phyloP scores from a whole-genome alignment of 1,284 basidiomycete genomes.

The Trichosporon sp. region DNA sequence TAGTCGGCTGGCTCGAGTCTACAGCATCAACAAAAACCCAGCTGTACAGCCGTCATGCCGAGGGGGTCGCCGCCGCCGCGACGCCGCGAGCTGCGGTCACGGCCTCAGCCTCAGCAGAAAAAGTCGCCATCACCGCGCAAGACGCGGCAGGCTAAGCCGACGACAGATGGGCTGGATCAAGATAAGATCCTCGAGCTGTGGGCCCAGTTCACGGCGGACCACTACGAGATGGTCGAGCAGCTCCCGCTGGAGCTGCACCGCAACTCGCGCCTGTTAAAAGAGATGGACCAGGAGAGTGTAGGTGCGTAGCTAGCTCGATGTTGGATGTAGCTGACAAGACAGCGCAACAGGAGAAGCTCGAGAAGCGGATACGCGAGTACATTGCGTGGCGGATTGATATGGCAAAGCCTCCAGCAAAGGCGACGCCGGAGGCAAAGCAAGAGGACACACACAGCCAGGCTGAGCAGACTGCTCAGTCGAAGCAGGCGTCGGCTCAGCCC shows the following conservation, averaged over 20 bases:
- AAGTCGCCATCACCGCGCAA: conserved; percentile 3
- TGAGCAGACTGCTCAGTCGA: neutral
- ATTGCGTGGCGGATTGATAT: conserved; percentile 21
- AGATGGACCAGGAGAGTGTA: conserved; percentile 69
- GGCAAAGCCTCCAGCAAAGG: neutral
- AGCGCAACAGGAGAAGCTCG: conserved; percentile 39
- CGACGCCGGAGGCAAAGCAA: neutral
- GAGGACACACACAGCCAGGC: too few relatives aligned
- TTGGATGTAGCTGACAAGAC: neutral
- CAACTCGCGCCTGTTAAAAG: conserved; percentile 69
- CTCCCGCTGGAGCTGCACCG: conserved; percentile 76
- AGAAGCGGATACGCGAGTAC: conserved; percentile 36
- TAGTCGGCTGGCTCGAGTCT: too few relatives aligned
- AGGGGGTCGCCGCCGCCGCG: neutral
- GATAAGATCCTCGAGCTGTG: conserved; percentile 55
- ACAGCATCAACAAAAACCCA: neutral
- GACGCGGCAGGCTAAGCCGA: conserved; percentile 5
- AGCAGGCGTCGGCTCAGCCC: too few relatives aligned
- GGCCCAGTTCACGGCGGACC: conserved; percentile 70
- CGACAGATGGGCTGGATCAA: conserved; percentile 10
- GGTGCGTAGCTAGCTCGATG: conserved; percentile 49
- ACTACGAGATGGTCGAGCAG: conserved; percentile 79
- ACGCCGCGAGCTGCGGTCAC: neutral
- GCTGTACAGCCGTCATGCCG: neutral
- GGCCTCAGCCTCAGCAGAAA: neutral